Conservation (phyloP, 768 basidiomycete species). For the Chalciporus piperatus region DNA sequence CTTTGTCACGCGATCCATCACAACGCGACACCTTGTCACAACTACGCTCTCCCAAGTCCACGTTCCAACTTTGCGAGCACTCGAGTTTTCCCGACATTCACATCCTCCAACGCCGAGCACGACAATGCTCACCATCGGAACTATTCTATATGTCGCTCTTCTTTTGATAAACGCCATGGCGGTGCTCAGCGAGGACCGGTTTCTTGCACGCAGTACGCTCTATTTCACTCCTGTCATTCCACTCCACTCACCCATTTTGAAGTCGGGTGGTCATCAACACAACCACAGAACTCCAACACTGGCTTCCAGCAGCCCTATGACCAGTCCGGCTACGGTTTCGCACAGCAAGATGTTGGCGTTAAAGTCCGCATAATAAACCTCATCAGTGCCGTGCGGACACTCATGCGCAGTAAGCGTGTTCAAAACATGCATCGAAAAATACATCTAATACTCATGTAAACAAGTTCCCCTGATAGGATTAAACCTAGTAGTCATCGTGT, state of each 20-base stretch:
- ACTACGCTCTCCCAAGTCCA: slow-evolving; percentile 16
- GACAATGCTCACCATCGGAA: slow-evolving; percentile 60
- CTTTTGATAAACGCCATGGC: slow-evolving; percentile 94
- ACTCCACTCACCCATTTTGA: slow-evolving; percentile 18
- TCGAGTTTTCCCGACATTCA: slow-evolving; percentile 3
- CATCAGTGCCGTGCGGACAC: slow-evolving; percentile 91
- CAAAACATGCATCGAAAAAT: slow-evolving; percentile 9
- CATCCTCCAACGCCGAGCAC: slow-evolving; percentile 13
- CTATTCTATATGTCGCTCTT: slow-evolving; percentile 80
- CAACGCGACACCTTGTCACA: slow-evolving; percentile 18
- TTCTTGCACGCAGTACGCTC: slow-evolving; percentile 83
- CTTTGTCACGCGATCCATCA: slow-evolving; percentile 19
- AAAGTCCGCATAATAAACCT: slow-evolving; percentile 89
- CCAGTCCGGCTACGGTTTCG: slow-evolving; percentile 55
- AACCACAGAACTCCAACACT: slow-evolving; percentile 52
- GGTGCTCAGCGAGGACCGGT: slow-evolving; percentile 93
- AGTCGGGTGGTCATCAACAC: slow-evolving; percentile 90
- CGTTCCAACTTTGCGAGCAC: slow-evolving; percentile 13
- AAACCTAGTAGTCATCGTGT: slow-evolving; percentile 84
- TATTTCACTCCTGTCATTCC: slow-evolving; percentile 1
- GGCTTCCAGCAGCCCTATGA: slow-evolving; percentile 69
- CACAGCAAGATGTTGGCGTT: slow-evolving; percentile 61
- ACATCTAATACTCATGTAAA: slow-evolving; percentile 17
- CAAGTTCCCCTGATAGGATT: slow-evolving; percentile 88
- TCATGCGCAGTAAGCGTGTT: slow-evolving; percentile 88